Evolutionary conservation across 352 stramenopile genomes (phyloP).

Genomic region (Pythium oligandrum): DNA sequence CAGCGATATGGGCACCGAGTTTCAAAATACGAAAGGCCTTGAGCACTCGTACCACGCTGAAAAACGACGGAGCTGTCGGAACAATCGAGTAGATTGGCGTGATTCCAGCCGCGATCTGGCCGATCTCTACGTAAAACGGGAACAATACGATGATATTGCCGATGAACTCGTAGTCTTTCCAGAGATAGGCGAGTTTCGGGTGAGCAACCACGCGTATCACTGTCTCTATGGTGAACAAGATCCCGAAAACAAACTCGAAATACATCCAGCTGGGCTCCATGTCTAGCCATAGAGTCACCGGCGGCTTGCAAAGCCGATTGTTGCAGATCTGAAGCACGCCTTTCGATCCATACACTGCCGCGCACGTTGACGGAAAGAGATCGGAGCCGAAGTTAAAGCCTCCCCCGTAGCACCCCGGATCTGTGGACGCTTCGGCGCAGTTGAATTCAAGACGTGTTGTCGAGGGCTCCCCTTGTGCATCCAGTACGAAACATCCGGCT

Average conservation of each 20-base stretch:
- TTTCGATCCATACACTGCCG: conserved; percentile 17
- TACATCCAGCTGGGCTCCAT: conserved; percentile 78
- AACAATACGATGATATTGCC: conserved; percentile 64
- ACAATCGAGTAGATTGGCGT: conserved; percentile 56
- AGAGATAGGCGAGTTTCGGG: conserved; percentile 22
- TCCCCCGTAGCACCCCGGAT: conserved; percentile 22
- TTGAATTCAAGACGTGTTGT: conserved; percentile 20
- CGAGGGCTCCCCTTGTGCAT: conserved; percentile 15
- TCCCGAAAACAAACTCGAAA: conserved; percentile 62
- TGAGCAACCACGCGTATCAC: conserved; percentile 30
- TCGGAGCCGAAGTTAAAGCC: conserved; percentile 32
- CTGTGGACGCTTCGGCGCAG: conserved; percentile 14
- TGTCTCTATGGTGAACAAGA: conserved; percentile 51
- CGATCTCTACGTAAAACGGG: conserved; percentile 39
- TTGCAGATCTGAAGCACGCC: conserved; percentile 26
- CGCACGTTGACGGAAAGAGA: conserved; percentile 17
- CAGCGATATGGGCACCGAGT: conserved; percentile 57
- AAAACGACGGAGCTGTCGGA: conserved; percentile 50
- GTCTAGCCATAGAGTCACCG: conserved; percentile 30
- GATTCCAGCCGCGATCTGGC: conserved; percentile 25
- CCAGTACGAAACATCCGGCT: conserved; percentile 33
- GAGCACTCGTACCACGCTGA: conserved; percentile 58
- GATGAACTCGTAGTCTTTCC: conserved; percentile 57
- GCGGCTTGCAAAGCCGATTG: conserved; percentile 40
- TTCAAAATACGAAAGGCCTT: conserved; percentile 79